Percentiles rank a stretch among this genome's conserved stretches.
phyloP scores from a whole-genome alignment of 2,329 filamentous ascomycete genomes.

The Colletotrichum zoysiae region DNA sequence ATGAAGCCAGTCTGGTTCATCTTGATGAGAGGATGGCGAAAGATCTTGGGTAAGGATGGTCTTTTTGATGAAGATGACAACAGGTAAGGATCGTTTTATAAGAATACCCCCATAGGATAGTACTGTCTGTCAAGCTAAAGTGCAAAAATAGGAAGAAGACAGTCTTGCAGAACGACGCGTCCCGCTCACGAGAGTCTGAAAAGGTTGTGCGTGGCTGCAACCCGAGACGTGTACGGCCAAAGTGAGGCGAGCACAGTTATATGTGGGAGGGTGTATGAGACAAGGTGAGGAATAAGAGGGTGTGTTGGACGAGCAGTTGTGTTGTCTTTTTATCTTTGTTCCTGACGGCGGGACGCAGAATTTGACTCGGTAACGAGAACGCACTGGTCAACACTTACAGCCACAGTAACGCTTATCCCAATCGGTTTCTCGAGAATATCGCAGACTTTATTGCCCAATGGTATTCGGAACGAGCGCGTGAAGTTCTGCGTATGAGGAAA shows the following conservation, averaged over 20 bases:
- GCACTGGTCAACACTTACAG: conserved; percentile 14
- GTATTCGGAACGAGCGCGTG: not conserved
- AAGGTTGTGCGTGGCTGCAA: not conserved
- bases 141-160: conserved; percentile 2
- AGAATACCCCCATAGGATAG: not conserved
- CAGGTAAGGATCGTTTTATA: conserved; percentile 20
- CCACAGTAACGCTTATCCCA: conserved; percentile 19
- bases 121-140: conserved; percentile 1
- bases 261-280: conserved; percentile 29
- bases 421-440: not conserved
- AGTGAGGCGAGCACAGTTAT: conserved; percentile 36
- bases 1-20: conserved; percentile 27
- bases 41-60: not conserved
- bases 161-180: not conserved
- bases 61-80: not conserved
- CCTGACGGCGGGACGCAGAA: conserved; percentile 3
- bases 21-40: conserved; percentile 5
- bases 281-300: conserved; percentile 27
- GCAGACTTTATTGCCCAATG: not conserved
- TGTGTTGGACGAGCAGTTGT: conserved; percentile 15
- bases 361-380: not conserved
- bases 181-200: not conserved
- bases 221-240: conserved; percentile 17
- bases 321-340: conserved; percentile 27
- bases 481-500: not conserved